Base-by-base conservation (phyloP, 345 rosid genomes). In the Raphanus sativus region DNA sequence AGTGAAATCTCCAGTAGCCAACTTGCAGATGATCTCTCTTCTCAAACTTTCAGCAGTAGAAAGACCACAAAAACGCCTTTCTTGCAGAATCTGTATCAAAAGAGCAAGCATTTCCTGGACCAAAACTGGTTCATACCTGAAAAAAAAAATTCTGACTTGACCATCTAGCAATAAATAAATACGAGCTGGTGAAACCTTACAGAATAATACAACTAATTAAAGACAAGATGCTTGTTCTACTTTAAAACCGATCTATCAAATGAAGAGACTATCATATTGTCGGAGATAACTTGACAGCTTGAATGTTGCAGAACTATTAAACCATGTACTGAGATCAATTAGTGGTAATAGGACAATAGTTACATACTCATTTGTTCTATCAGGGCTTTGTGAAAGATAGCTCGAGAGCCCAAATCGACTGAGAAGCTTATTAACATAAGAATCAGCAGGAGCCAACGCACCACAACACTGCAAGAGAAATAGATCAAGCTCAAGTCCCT, bases 381-480 rank as follows among this genome's bases (percentile, higher is more conserved):
- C 89, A 52, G 74, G 85, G 75, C 74, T 81, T 48, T 91, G 75
- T 76, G 88, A 85, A 45, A 88, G 86, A 77, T 90, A 95, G 82
- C 77, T 83, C 29, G 82, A 77, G 30, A 91, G 82, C 77, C 96
- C 98, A 91, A 92, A 95, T 76, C 96, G 96, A 65, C 84, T 88
- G 16, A 92, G 36, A 81, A 92, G 78, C 83, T 89, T 89, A n/a
- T 65, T 75, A 74, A 95, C 88, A 84, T 71, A 92, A 60, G 84
- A 88, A 84, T 92, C 97, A 66, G 96, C 86, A 1, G 98, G 96
- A 85, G 97, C 98, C 80, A 95, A 75, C 29, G 98, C 97, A 77
- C 91, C 99, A 91, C 99, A 92, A 82, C 90, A 95, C 74, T 95
- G 99, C 81, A 95, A 78, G 84, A 95, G 85, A 86, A 95, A 95